Evolutionary conservation across 805 yeast genomes (phyloP), one percentile per base, ranked within the genome.

Genomic region (Trichomonascus vanleenenianus): DNA sequence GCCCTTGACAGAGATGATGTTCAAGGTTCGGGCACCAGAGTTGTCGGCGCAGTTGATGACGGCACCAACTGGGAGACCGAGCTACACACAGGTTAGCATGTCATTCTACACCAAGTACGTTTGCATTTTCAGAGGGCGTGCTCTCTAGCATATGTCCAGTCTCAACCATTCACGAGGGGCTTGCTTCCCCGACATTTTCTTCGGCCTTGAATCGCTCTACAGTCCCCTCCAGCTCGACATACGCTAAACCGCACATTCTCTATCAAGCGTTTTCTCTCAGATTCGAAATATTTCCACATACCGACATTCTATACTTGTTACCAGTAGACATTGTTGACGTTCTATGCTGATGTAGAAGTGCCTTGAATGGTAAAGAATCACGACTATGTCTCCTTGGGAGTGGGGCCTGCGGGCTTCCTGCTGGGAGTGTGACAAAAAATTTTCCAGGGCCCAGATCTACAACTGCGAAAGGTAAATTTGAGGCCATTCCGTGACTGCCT

Each of bases 21-120:
- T 86, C 68, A 93, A 83, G 86, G 89, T 91, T 81, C 97, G 89
- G 68, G 98, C 99, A 81, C 99, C 99, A 67, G 94, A 79, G 96
- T 93, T 93, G 75, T 93, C 99, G 76, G 94, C 89, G 81, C 99
- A 93, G 89, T 94, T 94, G 79, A 93, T 83, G 74, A 93, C 87
- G 75, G 99, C 99, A 76, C 97, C 98, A 65, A 80, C 83, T 78
- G 99, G 99, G 72, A 93, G 85, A 83, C 95, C 99, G 78, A 93
- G 87, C 93, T 86, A 67, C 10, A 30, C 16, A 16, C 20, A 52
- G 35, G 48, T 51, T 46, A 44, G 42, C 44, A 39, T 31, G 16
- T 11, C 32, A 6, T 16, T 38, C 40, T 22, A 22, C 27, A 22
- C n/a, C n/a, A n/a, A n/a, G n/a, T n/a, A n/a, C 8, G 27, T 14